phyloP scores from a whole-genome alignment of 2,329 filamentous ascomycete genomes.

The Parastagonospora avenae region DNA sequence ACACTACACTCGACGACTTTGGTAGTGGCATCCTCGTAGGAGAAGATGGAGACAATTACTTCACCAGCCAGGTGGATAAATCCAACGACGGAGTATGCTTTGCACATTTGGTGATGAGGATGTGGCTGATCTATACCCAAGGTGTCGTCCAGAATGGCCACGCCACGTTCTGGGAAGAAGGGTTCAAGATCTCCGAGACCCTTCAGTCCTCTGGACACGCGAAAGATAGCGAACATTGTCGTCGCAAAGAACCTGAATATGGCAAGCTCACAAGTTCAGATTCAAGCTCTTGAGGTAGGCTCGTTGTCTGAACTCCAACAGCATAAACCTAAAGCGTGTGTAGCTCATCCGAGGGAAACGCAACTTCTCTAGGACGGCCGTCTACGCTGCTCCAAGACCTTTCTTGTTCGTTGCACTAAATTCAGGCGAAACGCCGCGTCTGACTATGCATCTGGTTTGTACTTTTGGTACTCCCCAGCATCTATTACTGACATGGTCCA shows the following conservation, averaged over 20 bases:
- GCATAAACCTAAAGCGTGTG: slow-evolving; percentile 15
- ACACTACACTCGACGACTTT: slow-evolving; percentile 82
- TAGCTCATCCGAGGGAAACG: slow-evolving; percentile 79
- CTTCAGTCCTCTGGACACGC: slow-evolving; percentile 51
- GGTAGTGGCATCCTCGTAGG: slow-evolving; percentile 68
- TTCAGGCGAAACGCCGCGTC: slow-evolving; percentile 39
- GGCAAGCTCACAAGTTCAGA: slow-evolving; percentile 77
- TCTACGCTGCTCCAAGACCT: slow-evolving; percentile 74
- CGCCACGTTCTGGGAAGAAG: slow-evolving; percentile 23
- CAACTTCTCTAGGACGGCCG: slow-evolving; percentile 75
- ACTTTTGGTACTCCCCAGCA: slow-evolving; percentile 22
- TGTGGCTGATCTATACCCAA: slow-evolving; percentile 12
- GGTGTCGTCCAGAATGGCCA: slow-evolving; percentile 22
- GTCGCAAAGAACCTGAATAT: slow-evolving; percentile 80
- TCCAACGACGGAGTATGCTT: slow-evolving; percentile 19
- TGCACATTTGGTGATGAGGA: background rate
- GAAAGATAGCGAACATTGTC: slow-evolving; percentile 77
- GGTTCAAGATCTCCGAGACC: slow-evolving; percentile 40
- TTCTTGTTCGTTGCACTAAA: slow-evolving; percentile 84
- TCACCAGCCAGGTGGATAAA: slow-evolving; percentile 15
- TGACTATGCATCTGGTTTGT: slow-evolving; percentile 52
- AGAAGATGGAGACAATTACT: slow-evolving; percentile 30
- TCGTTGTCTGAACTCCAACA: background rate
- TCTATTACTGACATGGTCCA: slow-evolving; percentile 59
- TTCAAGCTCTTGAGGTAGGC: slow-evolving; percentile 71